phyloP scores from a whole-genome alignment of 2,329 filamentous ascomycete genomes.

The Hypoxylon sp. region DNA sequence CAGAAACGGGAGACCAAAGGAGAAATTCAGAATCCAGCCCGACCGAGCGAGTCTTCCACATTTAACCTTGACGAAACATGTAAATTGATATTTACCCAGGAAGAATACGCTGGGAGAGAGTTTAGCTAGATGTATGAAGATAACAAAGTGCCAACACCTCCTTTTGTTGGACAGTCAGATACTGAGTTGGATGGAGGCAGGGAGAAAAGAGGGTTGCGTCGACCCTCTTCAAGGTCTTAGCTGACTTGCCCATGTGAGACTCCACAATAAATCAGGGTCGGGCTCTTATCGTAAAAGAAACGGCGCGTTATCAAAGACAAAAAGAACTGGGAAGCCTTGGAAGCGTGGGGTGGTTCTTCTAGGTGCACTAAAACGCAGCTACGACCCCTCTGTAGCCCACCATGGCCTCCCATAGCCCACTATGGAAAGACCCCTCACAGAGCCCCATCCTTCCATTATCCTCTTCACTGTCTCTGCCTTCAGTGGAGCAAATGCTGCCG shows the following conservation, averaged over 20 bases:
- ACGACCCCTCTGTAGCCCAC: conserved; percentile 4
- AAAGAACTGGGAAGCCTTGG: background rate
- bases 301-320: conserved; percentile 23
- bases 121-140: conserved; percentile 31
- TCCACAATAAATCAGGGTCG: conserved; percentile 40
- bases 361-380: background rate
- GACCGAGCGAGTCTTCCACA: conserved; percentile 27
- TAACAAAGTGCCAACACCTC: conserved; percentile 28
- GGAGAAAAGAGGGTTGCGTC: conserved; percentile 32
- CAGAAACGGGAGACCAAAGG: conserved; percentile 7
- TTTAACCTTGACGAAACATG: conserved; percentile 34
- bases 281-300: conserved; percentile 43
- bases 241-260: conserved; percentile 54
- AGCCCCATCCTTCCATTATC: conserved; percentile 3
- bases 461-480: conserved; percentile 2
- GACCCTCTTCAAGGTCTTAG: conserved; percentile 46
- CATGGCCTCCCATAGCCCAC: background rate
- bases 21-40: conserved; percentile 21
- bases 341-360: conserved; percentile 29
- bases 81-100: conserved; percentile 16
- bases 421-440: conserved; percentile 15
- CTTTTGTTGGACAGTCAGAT: conserved; percentile 22
- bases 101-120: conserved; percentile 13
- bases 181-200: conserved; percentile 31
- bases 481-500: conserved; percentile 14